Conservation (phyloP, 257 asterid genomes). For the Cruciata laevipes region DNA sequence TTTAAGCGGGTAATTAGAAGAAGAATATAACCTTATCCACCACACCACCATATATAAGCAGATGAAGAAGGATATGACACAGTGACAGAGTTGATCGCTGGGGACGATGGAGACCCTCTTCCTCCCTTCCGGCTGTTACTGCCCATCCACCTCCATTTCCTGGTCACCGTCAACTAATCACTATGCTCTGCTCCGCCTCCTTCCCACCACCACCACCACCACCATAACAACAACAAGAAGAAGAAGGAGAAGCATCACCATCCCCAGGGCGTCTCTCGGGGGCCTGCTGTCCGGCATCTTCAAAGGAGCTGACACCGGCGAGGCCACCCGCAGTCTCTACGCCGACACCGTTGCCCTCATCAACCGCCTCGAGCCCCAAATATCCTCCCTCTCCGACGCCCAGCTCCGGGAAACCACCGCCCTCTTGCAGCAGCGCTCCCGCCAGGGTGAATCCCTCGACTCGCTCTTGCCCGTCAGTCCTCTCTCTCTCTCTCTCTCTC, state of each 20-base stretch:
- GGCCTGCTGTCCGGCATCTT: constrained; percentile 87
- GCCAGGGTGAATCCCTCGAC: constrained; percentile 60
- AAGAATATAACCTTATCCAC: background rate
- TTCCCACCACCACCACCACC: background rate
- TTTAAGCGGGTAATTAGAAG: background rate
- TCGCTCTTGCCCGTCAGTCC: constrained; percentile 79
- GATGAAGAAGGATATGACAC: no score
- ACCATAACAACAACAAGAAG: constrained; percentile 2
- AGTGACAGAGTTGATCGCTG: no score
- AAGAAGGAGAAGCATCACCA: constrained; percentile 21
- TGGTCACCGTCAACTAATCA: background rate
- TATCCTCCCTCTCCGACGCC: constrained; percentile 73
- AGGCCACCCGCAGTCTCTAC: constrained; percentile 66
- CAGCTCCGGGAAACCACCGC: constrained; percentile 71
- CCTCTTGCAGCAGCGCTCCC: constrained; percentile 57
- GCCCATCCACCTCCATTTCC: background rate
- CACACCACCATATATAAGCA: no score
- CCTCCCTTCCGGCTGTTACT: constrained; percentile 7
- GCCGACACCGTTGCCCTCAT: constrained; percentile 50
- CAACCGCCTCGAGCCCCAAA: constrained; percentile 59
- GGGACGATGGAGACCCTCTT: background rate
- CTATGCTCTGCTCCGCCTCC: no score
- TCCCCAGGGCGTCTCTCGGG: constrained; percentile 64
- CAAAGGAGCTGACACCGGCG: constrained; percentile 65
- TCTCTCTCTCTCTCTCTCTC: background rate